phyloP scores from a whole-genome alignment of 495 filamentous ascomycete species.

The Neohortaea acidophila region DNA sequence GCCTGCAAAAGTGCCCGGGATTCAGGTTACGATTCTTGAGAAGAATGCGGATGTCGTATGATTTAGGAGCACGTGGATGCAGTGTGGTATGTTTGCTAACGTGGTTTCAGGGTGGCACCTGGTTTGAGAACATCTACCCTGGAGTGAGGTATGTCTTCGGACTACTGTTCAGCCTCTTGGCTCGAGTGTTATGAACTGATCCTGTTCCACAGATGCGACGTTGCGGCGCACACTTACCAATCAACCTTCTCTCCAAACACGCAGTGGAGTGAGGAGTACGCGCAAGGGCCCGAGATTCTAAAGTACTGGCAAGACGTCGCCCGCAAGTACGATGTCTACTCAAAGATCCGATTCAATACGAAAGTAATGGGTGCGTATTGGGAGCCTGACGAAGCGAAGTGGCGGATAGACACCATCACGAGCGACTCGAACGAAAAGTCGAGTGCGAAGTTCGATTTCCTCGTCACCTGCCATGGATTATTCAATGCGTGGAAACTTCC shows the following conservation, averaged over 20 bases:
- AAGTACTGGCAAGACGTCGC: constrained; percentile 49
- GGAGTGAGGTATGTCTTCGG: too few species aligned
- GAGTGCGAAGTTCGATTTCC: constrained; percentile 39
- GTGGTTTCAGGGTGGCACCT: too few species aligned
- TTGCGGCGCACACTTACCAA: constrained; percentile 59
- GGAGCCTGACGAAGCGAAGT: constrained; percentile 36
- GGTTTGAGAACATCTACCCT: constrained; percentile 45
- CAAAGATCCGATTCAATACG: constrained; percentile 36
- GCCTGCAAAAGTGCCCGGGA: constrained; percentile 35
- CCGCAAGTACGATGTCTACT: constrained; percentile 45
- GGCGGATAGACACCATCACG: constrained; percentile 36
- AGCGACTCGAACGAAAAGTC: constrained; percentile 27
- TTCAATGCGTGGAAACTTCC: constrained; percentile 43
- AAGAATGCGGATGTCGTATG: constrained; percentile 41
- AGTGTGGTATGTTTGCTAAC: too few species aligned
- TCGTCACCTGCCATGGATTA: constrained; percentile 44
- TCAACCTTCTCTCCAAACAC: constrained; percentile 49
- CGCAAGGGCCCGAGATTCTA: constrained; percentile 47
- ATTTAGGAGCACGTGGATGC: too few species aligned
- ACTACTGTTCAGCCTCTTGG: too few species aligned
- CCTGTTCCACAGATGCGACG: too few species aligned
- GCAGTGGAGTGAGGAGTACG: constrained; percentile 51
- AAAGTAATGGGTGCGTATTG: constrained; percentile 40
- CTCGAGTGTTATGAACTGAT: too few species aligned
- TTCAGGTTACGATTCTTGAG: constrained; percentile 40